phyloP scores from a whole-genome alignment of 2,329 filamentous ascomycete species.

The Xylaria sp. region DNA sequence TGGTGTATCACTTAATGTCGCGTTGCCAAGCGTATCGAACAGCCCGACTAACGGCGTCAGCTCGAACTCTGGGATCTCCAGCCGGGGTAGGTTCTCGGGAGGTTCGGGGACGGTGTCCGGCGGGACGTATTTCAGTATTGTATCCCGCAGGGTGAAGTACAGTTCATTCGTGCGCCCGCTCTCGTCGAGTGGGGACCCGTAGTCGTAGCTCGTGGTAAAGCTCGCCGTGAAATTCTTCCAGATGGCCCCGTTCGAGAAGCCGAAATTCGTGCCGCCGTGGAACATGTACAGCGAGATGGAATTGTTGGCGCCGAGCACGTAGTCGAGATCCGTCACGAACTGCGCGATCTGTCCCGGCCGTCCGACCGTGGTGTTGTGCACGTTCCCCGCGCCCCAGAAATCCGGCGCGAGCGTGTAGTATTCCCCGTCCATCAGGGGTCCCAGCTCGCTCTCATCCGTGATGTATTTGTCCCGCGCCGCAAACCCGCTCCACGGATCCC shows the following conservation, averaged over 20 bases:
- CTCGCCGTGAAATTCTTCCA: constrained; percentile 48
- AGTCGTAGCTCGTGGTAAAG: constrained; percentile 56
- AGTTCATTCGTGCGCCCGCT: constrained; percentile 52
- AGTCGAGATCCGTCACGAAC: constrained; percentile 45
- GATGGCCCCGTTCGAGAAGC: constrained; percentile 52
- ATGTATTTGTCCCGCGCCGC: constrained; percentile 49
- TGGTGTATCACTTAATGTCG: constrained; percentile 37
- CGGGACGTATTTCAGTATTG: constrained; percentile 47
- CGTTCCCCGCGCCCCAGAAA: constrained; percentile 48
- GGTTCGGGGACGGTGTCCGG: constrained; percentile 46
- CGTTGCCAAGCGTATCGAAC: constrained; percentile 45
- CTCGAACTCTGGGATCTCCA: constrained; percentile 44
- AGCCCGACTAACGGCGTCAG: constrained; percentile 46
- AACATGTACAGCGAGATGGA: constrained; percentile 60
- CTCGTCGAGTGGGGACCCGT: constrained; percentile 56
- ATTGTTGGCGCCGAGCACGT: constrained; percentile 45
- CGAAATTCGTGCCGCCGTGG: constrained; percentile 59
- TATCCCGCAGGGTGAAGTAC: constrained; percentile 48
- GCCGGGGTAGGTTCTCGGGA: constrained; percentile 41
- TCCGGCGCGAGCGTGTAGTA: constrained; percentile 54
- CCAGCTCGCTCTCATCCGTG: constrained; percentile 49
- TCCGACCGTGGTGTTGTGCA: constrained; percentile 44
- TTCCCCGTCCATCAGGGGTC: constrained; percentile 54
- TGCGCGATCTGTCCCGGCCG: constrained; percentile 32
- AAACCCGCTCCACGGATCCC: constrained; percentile 49